Conservation (phyloP, 305 asterid species). For the Fraxinus baroniana region DNA sequence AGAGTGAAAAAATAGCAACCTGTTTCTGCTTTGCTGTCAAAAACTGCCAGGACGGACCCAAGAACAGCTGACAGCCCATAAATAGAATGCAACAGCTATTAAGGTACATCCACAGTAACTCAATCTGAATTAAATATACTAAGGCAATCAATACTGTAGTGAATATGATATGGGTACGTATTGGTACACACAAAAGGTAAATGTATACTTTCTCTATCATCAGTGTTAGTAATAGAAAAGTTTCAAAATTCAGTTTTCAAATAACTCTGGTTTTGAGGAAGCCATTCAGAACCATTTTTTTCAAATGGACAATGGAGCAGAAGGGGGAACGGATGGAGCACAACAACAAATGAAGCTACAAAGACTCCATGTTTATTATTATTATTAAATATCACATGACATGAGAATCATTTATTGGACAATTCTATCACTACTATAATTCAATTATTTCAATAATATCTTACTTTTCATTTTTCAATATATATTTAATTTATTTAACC, state of each 20-base stretch:
- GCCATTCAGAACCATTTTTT: background rate
- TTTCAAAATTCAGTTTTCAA: background rate
- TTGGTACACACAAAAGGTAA: background rate
- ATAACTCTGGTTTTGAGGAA: background rate
- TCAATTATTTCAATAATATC: too few species aligned
- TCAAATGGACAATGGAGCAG: background rate
- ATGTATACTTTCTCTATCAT: background rate
- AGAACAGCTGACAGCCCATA: constrained; percentile 52
- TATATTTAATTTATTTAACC: too few species aligned
- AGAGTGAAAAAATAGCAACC: constrained; percentile 61
- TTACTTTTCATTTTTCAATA: too few species aligned
- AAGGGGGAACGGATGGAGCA: background rate
- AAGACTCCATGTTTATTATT: background rate
- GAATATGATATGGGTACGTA: background rate
- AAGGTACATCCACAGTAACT: constrained; percentile 3
- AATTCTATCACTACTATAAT: too few species aligned
- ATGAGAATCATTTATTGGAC: too few species aligned
- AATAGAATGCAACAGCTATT: constrained; percentile 20
- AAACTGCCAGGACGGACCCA: constrained; percentile 52
- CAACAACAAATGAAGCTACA: background rate
- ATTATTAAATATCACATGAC: too few species aligned
- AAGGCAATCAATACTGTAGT: background rate
- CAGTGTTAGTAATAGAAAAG: background rate
- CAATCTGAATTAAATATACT: background rate
- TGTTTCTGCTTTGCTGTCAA: constrained; percentile 72